Percentiles rank a stretch among this genome's conserved stretches.
These are phyloP conservation scores for Euphorbia pulcherrima DNA, from an alignment of 345 rosid species.

Conservation along the genomic window DNA sequence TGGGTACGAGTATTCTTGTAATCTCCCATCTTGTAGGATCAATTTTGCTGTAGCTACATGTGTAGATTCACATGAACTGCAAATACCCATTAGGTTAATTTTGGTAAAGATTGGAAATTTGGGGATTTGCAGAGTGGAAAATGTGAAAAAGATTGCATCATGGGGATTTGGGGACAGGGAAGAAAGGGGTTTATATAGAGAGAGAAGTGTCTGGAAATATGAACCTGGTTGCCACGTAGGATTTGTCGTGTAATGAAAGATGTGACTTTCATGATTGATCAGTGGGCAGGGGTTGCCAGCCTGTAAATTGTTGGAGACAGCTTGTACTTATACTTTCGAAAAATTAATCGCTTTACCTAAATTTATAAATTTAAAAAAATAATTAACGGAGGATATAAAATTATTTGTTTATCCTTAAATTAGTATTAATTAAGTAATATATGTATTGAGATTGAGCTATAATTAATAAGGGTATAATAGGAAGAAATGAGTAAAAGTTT, in stretches of 20 bases:
- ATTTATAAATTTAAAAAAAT: too few relatives aligned
- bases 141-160: neutral
- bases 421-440: too few relatives aligned
- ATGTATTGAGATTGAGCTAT: too few relatives aligned
- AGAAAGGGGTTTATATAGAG: neutral
- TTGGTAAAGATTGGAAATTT: neutral
- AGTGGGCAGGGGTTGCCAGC: slow-evolving; percentile 46
- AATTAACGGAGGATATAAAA: too few relatives aligned
- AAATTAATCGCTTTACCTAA: too few relatives aligned
- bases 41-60: slow-evolving; percentile 75
- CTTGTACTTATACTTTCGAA: too few relatives aligned
- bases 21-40: slow-evolving; percentile 66
- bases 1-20: slow-evolving; percentile 72
- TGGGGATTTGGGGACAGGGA: neutral
- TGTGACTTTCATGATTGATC: slow-evolving; percentile 1
- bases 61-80: slow-evolving; percentile 71
- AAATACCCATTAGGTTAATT: slow-evolving; percentile 59
- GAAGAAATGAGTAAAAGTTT: too few relatives aligned
- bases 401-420: too few relatives aligned
- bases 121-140: neutral
- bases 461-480: too few relatives aligned
- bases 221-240: slow-evolving; percentile 41
- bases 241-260: slow-evolving; percentile 29
- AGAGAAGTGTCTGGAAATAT: slow-evolving; percentile 2
- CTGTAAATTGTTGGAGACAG: slow-evolving; percentile 60